Percentiles rank a stretch among this genome's conserved stretches.
These are phyloP conservation scores for Calocybe cyanea DNA, from an alignment of 768 basidiomycete genomes.

Conservation along the genomic window DNA sequence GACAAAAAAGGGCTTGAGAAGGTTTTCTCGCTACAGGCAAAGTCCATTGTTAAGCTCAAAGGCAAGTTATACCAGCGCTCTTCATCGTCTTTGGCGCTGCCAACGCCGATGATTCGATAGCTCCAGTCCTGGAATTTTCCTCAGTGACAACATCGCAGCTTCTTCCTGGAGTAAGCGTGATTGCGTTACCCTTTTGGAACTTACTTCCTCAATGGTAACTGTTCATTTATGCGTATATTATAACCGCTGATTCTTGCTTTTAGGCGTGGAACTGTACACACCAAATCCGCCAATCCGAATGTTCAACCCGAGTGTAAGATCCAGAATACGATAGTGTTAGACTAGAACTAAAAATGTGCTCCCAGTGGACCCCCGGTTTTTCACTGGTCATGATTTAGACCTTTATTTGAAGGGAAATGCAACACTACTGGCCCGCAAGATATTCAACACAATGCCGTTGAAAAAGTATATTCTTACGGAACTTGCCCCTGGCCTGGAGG, in stretches of 20 bases:
- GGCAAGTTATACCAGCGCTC: background rate
- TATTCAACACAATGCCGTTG: conserved; percentile 10
- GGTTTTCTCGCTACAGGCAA: conserved; percentile 7
- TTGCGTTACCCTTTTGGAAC: conserved; percentile 10
- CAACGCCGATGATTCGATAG: conserved; percentile 1
- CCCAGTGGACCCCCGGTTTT: conserved; percentile 11
- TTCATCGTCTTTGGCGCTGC: too few species aligned
- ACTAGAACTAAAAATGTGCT: background rate
- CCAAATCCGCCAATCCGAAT: conserved; percentile 10
- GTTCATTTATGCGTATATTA: background rate
- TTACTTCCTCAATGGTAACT: conserved; percentile 13
- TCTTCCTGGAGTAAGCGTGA: background rate
- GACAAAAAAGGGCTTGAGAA: conserved; percentile 9
- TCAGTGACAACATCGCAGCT: background rate
- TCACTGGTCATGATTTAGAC: conserved; percentile 2
- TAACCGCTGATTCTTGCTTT: background rate
- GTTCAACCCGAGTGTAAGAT: conserved; percentile 10
- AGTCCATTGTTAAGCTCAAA: conserved; percentile 8
- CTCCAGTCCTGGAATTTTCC: conserved; percentile 13
- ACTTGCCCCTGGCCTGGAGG: conserved; percentile 2
- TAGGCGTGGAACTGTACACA: conserved; percentile 10
- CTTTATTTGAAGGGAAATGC: conserved; percentile 12
- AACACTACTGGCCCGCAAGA: conserved; percentile 3
- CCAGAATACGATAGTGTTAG: background rate
- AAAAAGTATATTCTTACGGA: conserved; percentile 2